Evolutionary conservation across 2,329 filamentous ascomycete genomes (phyloP).

Genomic region (Fusarium armeniacum): DNA sequence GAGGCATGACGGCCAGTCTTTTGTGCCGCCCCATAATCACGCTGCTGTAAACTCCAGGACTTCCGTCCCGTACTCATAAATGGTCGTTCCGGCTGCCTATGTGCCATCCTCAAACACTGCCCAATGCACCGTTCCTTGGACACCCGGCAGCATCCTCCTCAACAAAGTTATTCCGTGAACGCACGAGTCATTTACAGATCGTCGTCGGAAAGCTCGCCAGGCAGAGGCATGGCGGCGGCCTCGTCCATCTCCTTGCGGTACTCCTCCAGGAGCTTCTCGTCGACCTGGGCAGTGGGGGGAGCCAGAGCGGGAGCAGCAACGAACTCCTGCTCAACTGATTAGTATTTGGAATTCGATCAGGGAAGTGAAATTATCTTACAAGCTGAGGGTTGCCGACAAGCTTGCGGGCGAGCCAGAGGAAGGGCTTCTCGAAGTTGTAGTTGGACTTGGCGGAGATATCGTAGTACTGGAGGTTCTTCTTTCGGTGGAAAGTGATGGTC

Average conservation of each 20-base stretch:
- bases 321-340: conserved; percentile 78
- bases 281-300: conserved; percentile 91
- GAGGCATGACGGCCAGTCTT: conserved; percentile 51
- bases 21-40: conserved; percentile 54
- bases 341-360: conserved; percentile 35
- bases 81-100: conserved; percentile 55
- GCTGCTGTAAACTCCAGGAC: conserved; percentile 55
- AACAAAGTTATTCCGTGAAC: conserved; percentile 50
- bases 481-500: conserved; percentile 99
- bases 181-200: conserved; percentile 65
- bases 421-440: conserved; percentile 99
- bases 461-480: conserved; percentile 99
- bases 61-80: conserved; percentile 55
- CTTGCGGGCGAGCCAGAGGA: conserved; percentile 99
- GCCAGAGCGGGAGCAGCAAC: conserved; percentile 95
- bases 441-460: conserved; percentile 99
- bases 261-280: conserved; percentile 82
- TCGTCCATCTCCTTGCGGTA: conserved; percentile 91
- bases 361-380: conserved; percentile 24
- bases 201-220: conserved; percentile 90
- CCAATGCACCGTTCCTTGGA: conserved; percentile 42
- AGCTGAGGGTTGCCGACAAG: conserved; percentile 86
- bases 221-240: conserved; percentile 86
- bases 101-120: conserved; percentile 51
- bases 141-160: conserved; percentile 49